A percentile compares a stretch with the other conserved stretches of the same genome.
Conservation (phyloP, 495 filamentous ascomycete species). For the Polyplosphaeria fusca region DNA sequence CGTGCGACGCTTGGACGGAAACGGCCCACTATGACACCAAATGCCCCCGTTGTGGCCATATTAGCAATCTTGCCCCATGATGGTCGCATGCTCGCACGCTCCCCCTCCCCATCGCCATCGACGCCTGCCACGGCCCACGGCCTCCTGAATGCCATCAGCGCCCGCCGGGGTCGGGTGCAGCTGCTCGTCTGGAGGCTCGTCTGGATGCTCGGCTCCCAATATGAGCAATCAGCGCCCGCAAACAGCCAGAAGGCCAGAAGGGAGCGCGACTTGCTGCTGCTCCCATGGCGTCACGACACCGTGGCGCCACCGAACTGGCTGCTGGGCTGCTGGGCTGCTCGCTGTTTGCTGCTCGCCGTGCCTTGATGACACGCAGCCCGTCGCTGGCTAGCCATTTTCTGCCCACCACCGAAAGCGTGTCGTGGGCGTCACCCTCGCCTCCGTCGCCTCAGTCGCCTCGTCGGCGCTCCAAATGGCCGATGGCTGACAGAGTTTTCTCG, state of each 20-base stretch:
- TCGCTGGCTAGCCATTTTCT: no score
- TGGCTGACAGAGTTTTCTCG: no score
- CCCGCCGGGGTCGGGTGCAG: constrained; percentile 2
- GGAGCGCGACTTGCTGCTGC: no score
- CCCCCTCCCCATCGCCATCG: constrained; percentile 1
- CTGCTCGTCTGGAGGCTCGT: constrained; percentile 19
- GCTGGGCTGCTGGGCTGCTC: constrained; percentile 1
- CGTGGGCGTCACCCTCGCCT: no score
- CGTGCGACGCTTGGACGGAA: not conserved
- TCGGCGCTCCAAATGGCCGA: no score
- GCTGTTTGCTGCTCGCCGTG: no score
- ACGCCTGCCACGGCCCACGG: not conserved
- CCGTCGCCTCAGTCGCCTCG: no score
- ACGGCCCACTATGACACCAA: not conserved
- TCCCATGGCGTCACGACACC: no score
- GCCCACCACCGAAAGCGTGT: no score
- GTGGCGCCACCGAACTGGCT: not conserved
- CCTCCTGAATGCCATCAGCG: constrained; percentile 13
- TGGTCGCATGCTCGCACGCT: no score
- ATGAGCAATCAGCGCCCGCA: no score
- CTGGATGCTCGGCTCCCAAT: constrained; percentile 7
- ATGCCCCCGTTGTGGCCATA: constrained; percentile 1
- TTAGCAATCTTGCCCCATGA: constrained; percentile 5
- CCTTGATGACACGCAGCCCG: constrained; percentile 16
- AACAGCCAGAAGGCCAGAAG: no score